A percentile compares a stretch with the other conserved stretches of the same genome.
Evolutionary conservation across 768 basidiomycete species (phyloP).

Genomic region (Cubamyces sp.): DNA sequence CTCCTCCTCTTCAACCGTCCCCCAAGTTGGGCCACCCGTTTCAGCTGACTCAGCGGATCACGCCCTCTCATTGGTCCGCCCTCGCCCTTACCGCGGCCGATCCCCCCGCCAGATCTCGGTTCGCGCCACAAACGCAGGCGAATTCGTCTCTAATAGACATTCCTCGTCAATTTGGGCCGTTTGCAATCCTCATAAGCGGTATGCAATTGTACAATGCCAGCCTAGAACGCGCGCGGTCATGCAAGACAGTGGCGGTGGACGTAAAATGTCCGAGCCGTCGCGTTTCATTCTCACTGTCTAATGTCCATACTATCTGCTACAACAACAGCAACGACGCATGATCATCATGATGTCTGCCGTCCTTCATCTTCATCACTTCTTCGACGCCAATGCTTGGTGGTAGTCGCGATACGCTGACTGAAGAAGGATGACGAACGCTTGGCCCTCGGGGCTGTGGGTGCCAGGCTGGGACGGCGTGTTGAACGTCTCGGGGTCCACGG

Average conservation of each 20-base stretch:
- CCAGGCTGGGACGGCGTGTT: constrained; percentile 40
- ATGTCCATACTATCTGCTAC: background rate
- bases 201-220: no score
- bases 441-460: constrained; percentile 56
- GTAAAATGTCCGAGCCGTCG: background rate
- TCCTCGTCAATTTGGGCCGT: no score
- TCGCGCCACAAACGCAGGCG: background rate
- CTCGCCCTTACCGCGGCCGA: background rate
- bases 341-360: background rate
- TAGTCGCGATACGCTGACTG: constrained; percentile 47
- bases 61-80: background rate
- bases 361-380: background rate
- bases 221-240: background rate
- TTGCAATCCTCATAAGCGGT: no score
- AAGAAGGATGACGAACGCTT: constrained; percentile 61
- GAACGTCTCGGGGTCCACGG: constrained; percentile 58
- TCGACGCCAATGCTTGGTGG: background rate
- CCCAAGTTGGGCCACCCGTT: background rate
- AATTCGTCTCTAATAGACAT: background rate
- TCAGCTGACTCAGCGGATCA: constrained; percentile 10
- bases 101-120: background rate
- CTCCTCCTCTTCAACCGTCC: background rate
- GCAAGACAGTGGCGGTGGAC: background rate
- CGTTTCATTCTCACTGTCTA: no score
- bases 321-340: background rate